phyloP scores from a whole-genome alignment of 352 stramenopile species.

The Globisporangium echinulatum region DNA sequence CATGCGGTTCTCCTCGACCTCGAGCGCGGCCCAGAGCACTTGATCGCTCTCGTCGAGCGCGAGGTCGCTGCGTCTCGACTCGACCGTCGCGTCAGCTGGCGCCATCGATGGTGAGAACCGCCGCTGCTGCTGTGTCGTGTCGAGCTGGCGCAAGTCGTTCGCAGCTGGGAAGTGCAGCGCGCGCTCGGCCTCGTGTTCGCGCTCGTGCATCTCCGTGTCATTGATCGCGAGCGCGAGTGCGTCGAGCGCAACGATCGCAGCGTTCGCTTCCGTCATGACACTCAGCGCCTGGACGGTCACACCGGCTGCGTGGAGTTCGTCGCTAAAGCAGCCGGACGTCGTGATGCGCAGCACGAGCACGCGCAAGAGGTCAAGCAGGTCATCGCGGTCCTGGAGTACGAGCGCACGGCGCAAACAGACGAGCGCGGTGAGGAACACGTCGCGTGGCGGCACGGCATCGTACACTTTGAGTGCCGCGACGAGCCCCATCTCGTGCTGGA shows the following conservation, averaged over 20 bases:
- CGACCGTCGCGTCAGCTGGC: constrained; percentile 2
- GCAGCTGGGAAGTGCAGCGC: constrained; percentile 63
- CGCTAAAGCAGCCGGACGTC: constrained; percentile 66
- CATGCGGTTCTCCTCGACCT: constrained; percentile 82
- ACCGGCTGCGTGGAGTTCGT: constrained; percentile 44
- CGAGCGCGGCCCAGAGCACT: constrained; percentile 61
- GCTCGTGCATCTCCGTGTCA: constrained; percentile 64
- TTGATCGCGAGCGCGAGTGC: constrained; percentile 57
- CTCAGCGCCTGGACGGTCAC: constrained; percentile 53
- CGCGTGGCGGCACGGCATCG: constrained; percentile 54
- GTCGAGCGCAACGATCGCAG: constrained; percentile 49
- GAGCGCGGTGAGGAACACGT: constrained; percentile 74
- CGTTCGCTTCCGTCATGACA: constrained; percentile 47
- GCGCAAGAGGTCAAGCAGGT: constrained; percentile 33
- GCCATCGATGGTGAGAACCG: not conserved
- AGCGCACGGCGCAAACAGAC: constrained; percentile 63
- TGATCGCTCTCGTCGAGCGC: constrained; percentile 36
- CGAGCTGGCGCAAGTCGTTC: constrained; percentile 32
- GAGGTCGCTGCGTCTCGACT: too few relatives aligned
- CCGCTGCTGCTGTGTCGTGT: not conserved
- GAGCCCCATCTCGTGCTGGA: constrained; percentile 72
- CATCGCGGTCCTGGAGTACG: constrained; percentile 35
- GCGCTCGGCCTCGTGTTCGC: constrained; percentile 58
- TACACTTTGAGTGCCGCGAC: constrained; percentile 61
- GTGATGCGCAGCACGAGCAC: constrained; percentile 59